Evolutionary conservation across 2,329 filamentous ascomycete genomes (phyloP).

Genomic region (Paecilomyces dactylethromorphus): DNA sequence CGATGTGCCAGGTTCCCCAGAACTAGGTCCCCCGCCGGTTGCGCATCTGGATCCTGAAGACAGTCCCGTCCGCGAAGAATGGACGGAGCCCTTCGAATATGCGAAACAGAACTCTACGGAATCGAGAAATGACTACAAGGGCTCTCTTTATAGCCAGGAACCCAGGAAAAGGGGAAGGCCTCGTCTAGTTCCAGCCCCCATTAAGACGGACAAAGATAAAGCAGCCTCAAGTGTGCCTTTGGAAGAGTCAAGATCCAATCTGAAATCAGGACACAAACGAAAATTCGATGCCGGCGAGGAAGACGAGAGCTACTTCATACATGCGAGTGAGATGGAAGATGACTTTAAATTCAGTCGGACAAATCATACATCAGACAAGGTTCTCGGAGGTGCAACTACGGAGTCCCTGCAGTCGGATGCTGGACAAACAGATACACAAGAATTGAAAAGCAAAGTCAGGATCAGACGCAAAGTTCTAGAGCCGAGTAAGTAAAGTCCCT

Average conservation of each 20-base stretch:
- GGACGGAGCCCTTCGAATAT: not conserved
- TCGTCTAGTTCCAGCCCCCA: not conserved
- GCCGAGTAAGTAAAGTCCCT: slow-evolving; percentile 31
- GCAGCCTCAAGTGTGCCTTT: not conserved
- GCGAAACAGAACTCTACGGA: slow-evolving; percentile 4
- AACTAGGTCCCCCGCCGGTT: slow-evolving; percentile 42
- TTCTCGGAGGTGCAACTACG: slow-evolving; percentile 3
- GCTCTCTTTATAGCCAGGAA: not conserved
- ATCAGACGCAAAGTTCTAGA: slow-evolving; percentile 31
- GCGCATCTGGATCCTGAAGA: slow-evolving; percentile 32
- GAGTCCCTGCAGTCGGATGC: slow-evolving; percentile 10
- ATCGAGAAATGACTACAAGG: slow-evolving; percentile 6
- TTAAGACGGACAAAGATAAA: not conserved
- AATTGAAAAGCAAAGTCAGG: slow-evolving; percentile 7
- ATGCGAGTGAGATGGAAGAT: slow-evolving; percentile 16
- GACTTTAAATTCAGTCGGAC: slow-evolving; percentile 29
- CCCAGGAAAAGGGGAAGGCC: slow-evolving; percentile 19
- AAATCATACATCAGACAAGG: slow-evolving; percentile 11
- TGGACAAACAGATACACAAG: slow-evolving; percentile 10
- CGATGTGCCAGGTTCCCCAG: slow-evolving; percentile 22
- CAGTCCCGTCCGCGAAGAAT: slow-evolving; percentile 7
- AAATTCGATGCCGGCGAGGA: slow-evolving; percentile 52
- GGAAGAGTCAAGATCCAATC: slow-evolving; percentile 10
- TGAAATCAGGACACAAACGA: slow-evolving; percentile 48
- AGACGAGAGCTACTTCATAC: slow-evolving; percentile 18